Evolutionary conservation across 2,329 filamentous ascomycete genomes (phyloP).

Genomic region (Rutstroemia sydowiana): DNA sequence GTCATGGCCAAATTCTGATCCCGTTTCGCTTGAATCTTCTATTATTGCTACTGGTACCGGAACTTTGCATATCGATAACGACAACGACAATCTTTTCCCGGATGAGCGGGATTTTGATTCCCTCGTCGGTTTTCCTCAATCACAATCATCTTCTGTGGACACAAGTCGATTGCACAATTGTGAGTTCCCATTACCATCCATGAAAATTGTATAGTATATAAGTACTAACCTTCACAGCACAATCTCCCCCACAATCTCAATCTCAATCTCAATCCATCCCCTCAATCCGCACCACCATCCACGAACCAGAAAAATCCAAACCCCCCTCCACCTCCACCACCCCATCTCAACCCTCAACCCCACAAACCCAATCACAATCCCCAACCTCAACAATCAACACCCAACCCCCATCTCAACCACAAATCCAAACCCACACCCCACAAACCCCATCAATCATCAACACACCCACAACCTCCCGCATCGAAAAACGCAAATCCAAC

Average conservation of each 20-base stretch:
- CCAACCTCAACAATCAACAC: constrained; percentile 1
- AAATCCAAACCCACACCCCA: too few species aligned
- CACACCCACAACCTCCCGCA: constrained; percentile 7
- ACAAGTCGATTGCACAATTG: background rate
- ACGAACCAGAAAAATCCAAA: too few species aligned
- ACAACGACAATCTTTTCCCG: background rate
- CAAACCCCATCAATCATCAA: too few species aligned
- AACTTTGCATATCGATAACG: constrained; percentile 3
- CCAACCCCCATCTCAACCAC: background rate
- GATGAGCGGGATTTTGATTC: constrained; percentile 7
- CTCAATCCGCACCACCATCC: too few species aligned
- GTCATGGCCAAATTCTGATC: constrained; percentile 1
- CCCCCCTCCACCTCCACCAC: background rate
- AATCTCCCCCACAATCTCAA: constrained; percentile 1
- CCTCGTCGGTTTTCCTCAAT: constrained; percentile 2
- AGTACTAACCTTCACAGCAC: background rate
- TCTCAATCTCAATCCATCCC: too few species aligned
- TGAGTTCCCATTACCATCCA: background rate
- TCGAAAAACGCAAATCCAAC: constrained; percentile 56
- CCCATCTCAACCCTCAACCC: background rate
- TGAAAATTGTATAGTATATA: background rate
- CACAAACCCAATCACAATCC: too few species aligned
- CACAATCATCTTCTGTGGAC: constrained; percentile 8
- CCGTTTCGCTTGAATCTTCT: constrained; percentile 1
- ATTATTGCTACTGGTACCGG: constrained; percentile 5